phyloP scores from a whole-genome alignment of 768 basidiomycete genomes.

The Postia placenta region DNA sequence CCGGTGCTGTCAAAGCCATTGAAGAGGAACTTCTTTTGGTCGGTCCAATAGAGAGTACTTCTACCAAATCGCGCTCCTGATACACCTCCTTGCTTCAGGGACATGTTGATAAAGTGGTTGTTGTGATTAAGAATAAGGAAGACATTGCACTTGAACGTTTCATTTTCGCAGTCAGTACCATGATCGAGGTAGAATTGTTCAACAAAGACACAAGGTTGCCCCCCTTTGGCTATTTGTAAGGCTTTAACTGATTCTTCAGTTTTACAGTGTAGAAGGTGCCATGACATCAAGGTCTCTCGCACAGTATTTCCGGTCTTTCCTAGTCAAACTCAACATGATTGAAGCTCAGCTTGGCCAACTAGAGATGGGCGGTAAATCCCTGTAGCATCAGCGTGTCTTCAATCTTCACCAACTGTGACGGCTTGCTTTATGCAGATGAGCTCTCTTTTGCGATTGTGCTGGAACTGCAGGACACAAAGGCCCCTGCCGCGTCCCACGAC shows the following conservation, averaged over 20 bases:
- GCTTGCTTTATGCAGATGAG: conserved; percentile 29
- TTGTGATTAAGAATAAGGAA: conserved; percentile 80
- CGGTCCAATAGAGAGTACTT: no score
- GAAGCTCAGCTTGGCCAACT: conserved; percentile 65
- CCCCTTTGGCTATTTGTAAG: neutral
- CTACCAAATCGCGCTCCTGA: no score
- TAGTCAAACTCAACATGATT: conserved; percentile 75
- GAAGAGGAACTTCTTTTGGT: conserved; percentile 71
- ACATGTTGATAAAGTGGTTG: conserved; percentile 68
- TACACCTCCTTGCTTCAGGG: no score
- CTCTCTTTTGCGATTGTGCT: conserved; percentile 78
- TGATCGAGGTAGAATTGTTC: conserved; percentile 66
- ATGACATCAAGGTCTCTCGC: conserved; percentile 58
- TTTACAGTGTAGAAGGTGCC: conserved; percentile 64
- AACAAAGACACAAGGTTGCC: conserved; percentile 62
- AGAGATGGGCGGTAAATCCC: conserved; percentile 41
- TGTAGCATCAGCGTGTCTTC: no score
- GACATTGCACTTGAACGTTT: conserved; percentile 85
- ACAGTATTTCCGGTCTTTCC: conserved; percentile 77
- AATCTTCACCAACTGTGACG: no score
- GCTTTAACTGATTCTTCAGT: no score
- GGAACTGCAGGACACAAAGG: conserved; percentile 65
- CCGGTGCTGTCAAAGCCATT: conserved; percentile 80
- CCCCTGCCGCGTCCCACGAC: conserved; percentile 43
- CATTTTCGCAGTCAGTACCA: conserved; percentile 79